Conservation (phyloP, 306 rosid species). For the Calophaca sinica region DNA sequence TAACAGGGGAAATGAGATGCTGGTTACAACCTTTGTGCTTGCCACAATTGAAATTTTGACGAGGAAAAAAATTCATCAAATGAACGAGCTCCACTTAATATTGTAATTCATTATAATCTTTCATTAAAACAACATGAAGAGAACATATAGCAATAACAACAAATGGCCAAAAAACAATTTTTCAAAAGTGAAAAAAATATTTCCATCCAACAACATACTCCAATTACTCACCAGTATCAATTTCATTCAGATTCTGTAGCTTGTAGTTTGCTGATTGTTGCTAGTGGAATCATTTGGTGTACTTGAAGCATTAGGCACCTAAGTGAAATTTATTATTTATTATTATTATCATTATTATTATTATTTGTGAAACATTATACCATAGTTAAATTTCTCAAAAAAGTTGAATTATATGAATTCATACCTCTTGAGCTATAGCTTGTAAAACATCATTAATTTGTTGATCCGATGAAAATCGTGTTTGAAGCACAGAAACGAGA, state of each 20-base stretch:
- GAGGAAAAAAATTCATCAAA: neutral
- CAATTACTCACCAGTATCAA: constrained; percentile 14
- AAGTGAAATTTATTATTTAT: neutral
- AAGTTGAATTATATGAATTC: neutral
- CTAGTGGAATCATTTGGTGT: constrained; percentile 1
- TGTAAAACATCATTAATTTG: constrained; percentile 28
- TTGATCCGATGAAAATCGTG: constrained; percentile 16
- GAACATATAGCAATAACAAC: neutral
- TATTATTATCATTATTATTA: neutral
- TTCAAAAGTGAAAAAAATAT: neutral
- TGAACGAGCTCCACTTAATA: neutral
- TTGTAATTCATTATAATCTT: neutral
- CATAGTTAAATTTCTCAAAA: constrained; percentile 2
- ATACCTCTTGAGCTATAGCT: constrained; percentile 40
- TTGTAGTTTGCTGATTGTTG: constrained; percentile 11
- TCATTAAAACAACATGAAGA: neutral
- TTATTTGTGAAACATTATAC: neutral
- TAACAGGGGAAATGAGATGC: neutral
- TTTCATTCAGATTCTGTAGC: neutral
- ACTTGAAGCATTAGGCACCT: constrained; percentile 14
- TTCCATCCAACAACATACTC: neutral
- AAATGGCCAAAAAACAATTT: neutral
- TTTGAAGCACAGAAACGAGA: constrained; percentile 34
- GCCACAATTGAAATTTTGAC: neutral
- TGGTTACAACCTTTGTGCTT: neutral